These are phyloP conservation scores for Wakefieldia striispora DNA, from an alignment of 768 basidiomycete species.

Conservation along the genomic window DNA sequence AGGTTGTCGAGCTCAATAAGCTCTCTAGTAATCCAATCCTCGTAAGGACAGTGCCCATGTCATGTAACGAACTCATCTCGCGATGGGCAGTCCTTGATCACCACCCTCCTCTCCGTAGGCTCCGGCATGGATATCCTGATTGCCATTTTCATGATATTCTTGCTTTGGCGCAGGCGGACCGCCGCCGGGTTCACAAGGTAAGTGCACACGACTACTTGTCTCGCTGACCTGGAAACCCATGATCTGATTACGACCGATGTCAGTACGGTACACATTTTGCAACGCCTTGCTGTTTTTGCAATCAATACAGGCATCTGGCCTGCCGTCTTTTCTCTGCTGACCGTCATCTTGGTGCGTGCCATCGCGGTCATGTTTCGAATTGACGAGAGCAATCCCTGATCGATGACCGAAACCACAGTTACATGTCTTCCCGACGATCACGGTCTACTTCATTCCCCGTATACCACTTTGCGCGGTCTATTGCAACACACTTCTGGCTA, in stretches of 20 bases:
- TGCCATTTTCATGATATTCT: neutral
- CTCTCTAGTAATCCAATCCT: neutral
- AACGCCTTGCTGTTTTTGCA: neutral
- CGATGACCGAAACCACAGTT: neutral
- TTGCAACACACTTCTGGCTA: conserved; percentile 2
- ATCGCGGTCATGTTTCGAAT: too few relatives aligned
- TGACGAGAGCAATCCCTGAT: too few relatives aligned
- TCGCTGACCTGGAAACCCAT: too few relatives aligned
- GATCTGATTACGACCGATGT: too few relatives aligned
- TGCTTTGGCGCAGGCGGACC: neutral
- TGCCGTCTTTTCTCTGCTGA: conserved; percentile 34
- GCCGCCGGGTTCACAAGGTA: neutral
- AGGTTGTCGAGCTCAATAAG: neutral
- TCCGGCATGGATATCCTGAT: neutral
- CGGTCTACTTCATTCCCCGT: neutral
- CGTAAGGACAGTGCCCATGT: neutral
- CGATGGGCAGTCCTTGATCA: neutral
- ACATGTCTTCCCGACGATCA: neutral
- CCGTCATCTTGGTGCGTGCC: conserved; percentile 44
- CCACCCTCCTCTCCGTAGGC: neutral
- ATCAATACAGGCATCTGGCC: conserved; percentile 36
- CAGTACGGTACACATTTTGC: neutral
- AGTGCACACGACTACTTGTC: too few relatives aligned
- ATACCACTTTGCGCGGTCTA: conserved; percentile 2
- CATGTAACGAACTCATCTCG: too few relatives aligned